Percentiles rank a stretch among this genome's conserved stretches.
phyloP scores from a whole-genome alignment of 2,329 filamentous ascomycete genomes.

The Aspergillaceae sp. region DNA sequence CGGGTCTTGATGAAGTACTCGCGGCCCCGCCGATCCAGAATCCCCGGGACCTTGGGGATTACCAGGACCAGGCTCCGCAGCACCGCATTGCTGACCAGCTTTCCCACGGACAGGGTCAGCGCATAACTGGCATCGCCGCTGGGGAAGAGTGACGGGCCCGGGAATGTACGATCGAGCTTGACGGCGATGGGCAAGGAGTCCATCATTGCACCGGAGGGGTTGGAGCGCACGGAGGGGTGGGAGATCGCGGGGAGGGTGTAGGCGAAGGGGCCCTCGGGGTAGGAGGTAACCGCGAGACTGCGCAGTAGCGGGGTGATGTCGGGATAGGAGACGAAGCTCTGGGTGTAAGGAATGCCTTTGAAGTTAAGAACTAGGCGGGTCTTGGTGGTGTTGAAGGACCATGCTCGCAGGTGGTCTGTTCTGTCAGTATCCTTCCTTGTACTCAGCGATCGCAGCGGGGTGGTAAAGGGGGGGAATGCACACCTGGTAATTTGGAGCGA shows the following conservation, averaged over 20 bases:
- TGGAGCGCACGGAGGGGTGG: constrained; percentile 18
- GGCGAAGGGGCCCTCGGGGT: constrained; percentile 4
- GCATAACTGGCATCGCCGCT: constrained; percentile 27
- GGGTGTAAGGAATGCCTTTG: constrained; percentile 19
- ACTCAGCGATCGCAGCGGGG: too few species aligned
- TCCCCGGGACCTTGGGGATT: constrained; percentile 14
- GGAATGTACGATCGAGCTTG: constrained; percentile 23
- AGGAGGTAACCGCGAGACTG: constrained; percentile 14
- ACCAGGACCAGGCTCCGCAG: constrained; percentile 7
- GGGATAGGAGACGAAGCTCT: constrained; percentile 20
- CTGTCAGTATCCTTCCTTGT: neutral
- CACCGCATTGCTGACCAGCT: constrained; percentile 5
- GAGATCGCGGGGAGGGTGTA: constrained; percentile 29
- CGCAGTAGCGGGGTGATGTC: constrained; percentile 21
- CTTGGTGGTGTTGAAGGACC: constrained; percentile 21
- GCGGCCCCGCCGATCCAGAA: constrained; percentile 20
- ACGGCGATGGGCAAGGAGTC: constrained; percentile 26
- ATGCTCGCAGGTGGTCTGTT: constrained; percentile 21
- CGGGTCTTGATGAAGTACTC: constrained; percentile 26
- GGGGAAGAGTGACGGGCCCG: constrained; percentile 23
- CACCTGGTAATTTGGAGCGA: constrained; percentile 20
- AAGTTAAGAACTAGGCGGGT: constrained; percentile 18
- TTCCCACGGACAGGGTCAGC: constrained; percentile 16
- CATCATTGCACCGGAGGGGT: constrained; percentile 21
- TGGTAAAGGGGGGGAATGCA: neutral